Evolutionary conservation across 331 rosid species (phyloP).

Genomic region (Saraca asoca): DNA sequence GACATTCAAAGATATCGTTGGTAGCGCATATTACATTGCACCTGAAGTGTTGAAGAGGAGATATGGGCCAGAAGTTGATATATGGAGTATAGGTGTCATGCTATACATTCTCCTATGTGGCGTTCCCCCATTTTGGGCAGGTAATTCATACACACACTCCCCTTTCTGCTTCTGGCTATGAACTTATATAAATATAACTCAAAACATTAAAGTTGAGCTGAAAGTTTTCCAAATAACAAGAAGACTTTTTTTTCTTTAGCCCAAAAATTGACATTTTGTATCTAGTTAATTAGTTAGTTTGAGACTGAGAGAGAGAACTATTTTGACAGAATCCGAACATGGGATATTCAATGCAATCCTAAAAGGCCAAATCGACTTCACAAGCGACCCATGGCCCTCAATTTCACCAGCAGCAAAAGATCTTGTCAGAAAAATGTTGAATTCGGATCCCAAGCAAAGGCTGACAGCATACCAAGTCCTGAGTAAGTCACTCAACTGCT

Average conservation of each 20-base stretch:
- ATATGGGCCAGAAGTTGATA: conserved; percentile 95
- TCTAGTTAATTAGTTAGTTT: neutral
- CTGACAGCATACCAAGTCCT: conserved; percentile 85
- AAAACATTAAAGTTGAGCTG: no score
- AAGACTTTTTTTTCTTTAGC: no score
- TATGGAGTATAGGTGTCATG: conserved; percentile 98
- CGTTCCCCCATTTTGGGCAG: conserved; percentile 98
- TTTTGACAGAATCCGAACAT: conserved; percentile 78
- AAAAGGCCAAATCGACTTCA: conserved; percentile 73
- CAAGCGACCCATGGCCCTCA: conserved; percentile 93
- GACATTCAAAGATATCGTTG: conserved; percentile 78
- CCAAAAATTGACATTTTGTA: neutral
- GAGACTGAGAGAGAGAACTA: conserved; percentile 21
- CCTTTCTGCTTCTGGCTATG: neutral
- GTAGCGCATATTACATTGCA: conserved; percentile 93
- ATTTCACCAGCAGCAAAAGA: conserved; percentile 87
- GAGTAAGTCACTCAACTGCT: conserved; percentile 45
- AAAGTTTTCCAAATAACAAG: neutral
- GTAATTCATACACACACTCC: conserved; percentile 30
- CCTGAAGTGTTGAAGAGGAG: conserved; percentile 91
- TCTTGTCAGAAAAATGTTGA: conserved; percentile 92
- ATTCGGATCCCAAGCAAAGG: conserved; percentile 81
- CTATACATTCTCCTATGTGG: conserved; percentile 83
- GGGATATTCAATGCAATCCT: conserved; percentile 92
- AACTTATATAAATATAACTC: neutral